Evolutionary conservation across 2,329 filamentous ascomycete species (phyloP), one percentile per base, ranked within the genome.

Genomic region (Neoscytalidium dimidiatum): DNA sequence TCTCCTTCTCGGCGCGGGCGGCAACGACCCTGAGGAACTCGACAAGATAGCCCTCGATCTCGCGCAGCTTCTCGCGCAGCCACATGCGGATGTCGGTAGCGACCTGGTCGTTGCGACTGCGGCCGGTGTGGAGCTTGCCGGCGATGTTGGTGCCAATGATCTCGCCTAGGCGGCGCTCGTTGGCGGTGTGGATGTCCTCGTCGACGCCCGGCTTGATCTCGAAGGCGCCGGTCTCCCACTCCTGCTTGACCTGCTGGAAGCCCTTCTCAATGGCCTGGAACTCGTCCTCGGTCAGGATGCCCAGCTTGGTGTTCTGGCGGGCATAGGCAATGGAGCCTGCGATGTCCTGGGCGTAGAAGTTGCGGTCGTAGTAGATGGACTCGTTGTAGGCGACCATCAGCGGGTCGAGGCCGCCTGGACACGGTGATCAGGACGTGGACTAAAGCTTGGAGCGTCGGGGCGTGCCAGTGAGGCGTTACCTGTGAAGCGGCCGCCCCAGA

Each of bases 21-120:
- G 88, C 84, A 14, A 89, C 86, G 53, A 93, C 90, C 71, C 86
- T 82, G 44, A 97, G 81, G 69, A 96, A 85, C 63, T 86, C 84
- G 48, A 87, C 82, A 4, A 97, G 83, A 71, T 88, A 87, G 38
- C 71, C 76, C 71, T 96, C 92, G 60, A 96, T 86, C 68, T 83
- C 82, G 64, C 84, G 84, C 65, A 97, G 81, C 80, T 90, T 85
- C 68, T 94, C 89, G 48, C 92, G 85, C 68, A 96, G 80, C 92
- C 92, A 97, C 76, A 97, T 82, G 67, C 92, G 89, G 91, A 97
- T 94, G 73, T 96, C 92, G 23, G 90, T 94, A 53, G 89, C 92
- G 64, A 96, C 88, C 80, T 97, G 93, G 79, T 97, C 93, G 74
- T 97, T 97, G 71, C 93, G 86, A 77, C 90, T 94, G 61, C 94